Conservation (phyloP, 176 grass and related monocot species). For the Musa itinerans region DNA sequence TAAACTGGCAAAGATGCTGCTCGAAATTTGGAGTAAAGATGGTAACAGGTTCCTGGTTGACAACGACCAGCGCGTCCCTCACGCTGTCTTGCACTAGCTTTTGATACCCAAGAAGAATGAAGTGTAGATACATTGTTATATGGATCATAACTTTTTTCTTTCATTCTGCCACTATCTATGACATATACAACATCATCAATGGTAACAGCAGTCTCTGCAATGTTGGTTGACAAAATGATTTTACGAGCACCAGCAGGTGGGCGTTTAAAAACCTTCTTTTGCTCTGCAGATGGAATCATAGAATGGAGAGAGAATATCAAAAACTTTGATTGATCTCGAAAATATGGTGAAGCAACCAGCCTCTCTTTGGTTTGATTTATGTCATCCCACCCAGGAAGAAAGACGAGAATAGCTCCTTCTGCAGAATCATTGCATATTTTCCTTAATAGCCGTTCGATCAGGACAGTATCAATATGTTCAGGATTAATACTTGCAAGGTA, state of each 20-base stretch:
- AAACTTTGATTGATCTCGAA: conserved; percentile 59
- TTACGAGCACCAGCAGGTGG: conserved; percentile 62
- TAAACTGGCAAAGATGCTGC: conserved; percentile 64
- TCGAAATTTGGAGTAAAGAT: conserved; percentile 84
- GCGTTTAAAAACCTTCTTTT: conserved; percentile 85
- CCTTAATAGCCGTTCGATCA: conserved; percentile 62
- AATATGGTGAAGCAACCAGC: conserved; percentile 60
- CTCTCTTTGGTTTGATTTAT: conserved; percentile 81
- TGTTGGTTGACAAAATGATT: conserved; percentile 98
- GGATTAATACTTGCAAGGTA: conserved; percentile 68
- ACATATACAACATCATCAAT: conserved; percentile 98
- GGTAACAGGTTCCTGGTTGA: conserved; percentile 83
- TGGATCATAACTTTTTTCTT: conserved; percentile 99
- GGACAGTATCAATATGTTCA: conserved; percentile 63
- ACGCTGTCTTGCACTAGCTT: conserved; percentile 80
- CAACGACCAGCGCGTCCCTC: conserved; percentile 90
- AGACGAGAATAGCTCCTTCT: conserved; percentile 82
- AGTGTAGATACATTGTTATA: conserved; percentile 96
- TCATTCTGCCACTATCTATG: conserved; percentile 93
- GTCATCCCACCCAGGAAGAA: conserved; percentile 98
- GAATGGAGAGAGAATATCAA: conserved; percentile 78
- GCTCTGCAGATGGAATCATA: conserved; percentile 77
- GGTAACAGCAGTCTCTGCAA: conserved; percentile 91
- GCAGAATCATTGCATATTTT: conserved; percentile 73
- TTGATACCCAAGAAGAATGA: conserved; percentile 89